Conservation (phyloP, 2,329 filamentous ascomycete genomes). For the Aspergillus bombycis region DNA sequence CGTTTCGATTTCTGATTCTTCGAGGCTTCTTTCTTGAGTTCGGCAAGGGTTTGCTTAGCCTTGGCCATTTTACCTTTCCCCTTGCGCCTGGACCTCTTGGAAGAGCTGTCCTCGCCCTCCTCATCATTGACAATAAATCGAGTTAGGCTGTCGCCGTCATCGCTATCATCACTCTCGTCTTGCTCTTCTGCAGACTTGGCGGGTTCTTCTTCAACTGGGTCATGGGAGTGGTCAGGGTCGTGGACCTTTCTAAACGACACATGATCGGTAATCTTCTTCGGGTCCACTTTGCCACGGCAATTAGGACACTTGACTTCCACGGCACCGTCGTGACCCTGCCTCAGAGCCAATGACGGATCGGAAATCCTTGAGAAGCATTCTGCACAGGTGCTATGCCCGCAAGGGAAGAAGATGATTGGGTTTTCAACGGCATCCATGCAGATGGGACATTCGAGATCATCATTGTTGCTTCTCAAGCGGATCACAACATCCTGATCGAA, state of each 20-base stretch:
- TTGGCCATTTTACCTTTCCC: conserved; percentile 45
- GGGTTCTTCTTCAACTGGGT: conserved; percentile 23
- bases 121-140: conserved; percentile 26
- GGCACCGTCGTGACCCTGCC: conserved; percentile 61
- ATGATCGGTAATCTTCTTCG: conserved; percentile 73
- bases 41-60: conserved; percentile 45
- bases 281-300: conserved; percentile 70
- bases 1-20: conserved; percentile 67
- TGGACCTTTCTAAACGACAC: conserved; percentile 73
- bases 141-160: conserved; percentile 25
- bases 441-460: conserved; percentile 77
- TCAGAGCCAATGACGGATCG: conserved; percentile 62
- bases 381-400: conserved; percentile 77
- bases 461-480: conserved; percentile 64
- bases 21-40: conserved; percentile 51
- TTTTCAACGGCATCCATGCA: conserved; percentile 78
- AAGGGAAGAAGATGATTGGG: conserved; percentile 77
- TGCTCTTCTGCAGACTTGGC: conserved; percentile 30
- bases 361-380: conserved; percentile 74
- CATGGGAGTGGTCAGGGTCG: conserved; percentile 56
- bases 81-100: conserved; percentile 44
- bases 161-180: conserved; percentile 37
- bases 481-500: conserved; percentile 64
- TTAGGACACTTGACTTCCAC: conserved; percentile 69
- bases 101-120: conserved; percentile 44